Base-by-base conservation (phyloP, 202 grass and related monocot species). In the Cymbopogon flexuosus region DNA sequence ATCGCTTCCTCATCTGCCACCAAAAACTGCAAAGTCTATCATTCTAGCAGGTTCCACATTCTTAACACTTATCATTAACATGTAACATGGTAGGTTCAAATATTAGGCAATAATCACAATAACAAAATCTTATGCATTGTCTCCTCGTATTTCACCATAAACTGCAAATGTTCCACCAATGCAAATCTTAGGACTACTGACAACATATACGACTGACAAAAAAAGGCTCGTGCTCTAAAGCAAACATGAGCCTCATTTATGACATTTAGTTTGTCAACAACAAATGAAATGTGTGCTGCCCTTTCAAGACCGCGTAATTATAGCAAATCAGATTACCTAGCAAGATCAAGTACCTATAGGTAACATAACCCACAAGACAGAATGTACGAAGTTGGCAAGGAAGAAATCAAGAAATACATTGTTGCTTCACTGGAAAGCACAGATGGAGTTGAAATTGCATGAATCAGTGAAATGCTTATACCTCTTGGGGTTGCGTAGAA, bases 401-500 rank as follows among this genome's bases (percentile, higher is more conserved):
- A n/a, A n/a, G n/a, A n/a, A n/a, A n/a, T n/a, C n/a, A n/a, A n/a
- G n/a, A n/a, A n/a, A n/a, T 49, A 56, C 70, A 86, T 76, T 21
- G 40, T 41, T 42, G 58, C 68, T 79, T 67, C 62, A 79, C 12
- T 21, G 9, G 23, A 67, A 68, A 63, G 52, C 31, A 40, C 79
- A 54, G 6, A 10, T 79, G 41, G 78, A 51, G 41, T 34, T 35
- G 42, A 73, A 75, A 4, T 71, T 5, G 12, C 68, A 30, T 60
- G 8, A 73, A 82, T 24, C 4, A 24, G 29, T 29, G 5, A 82
- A 40, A 13, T 24, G 23, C 56, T 42, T 14, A 58, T 89, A 94
- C 92, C 89, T 89, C 92, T 33, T 84, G 81, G 63, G 85, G 60
- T 31, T 84, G 87, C 4, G 77, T 73, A 46, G 92, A 69, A 80